Evolutionary conservation across 2,329 filamentous ascomycete species (phyloP), one percentile per base, ranked within the genome.

Genomic region (Fusarium mundagurra): DNA sequence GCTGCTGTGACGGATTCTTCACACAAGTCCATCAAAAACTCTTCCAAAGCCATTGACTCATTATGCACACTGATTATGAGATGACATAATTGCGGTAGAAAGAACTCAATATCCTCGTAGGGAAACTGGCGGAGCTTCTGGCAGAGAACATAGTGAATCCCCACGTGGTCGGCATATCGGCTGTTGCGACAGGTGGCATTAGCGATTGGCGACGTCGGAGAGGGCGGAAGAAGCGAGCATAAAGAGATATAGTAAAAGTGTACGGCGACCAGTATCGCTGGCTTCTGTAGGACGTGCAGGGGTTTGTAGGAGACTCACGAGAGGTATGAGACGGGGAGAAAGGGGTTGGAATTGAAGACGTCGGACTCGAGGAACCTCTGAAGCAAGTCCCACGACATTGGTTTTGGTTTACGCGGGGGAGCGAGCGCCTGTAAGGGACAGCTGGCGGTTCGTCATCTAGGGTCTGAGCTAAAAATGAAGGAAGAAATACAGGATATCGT

Each of bases 41-140:
- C 94, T 84, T 96, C 94, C 83, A 96, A 84, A 55, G 94, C 94
- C 93, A 96, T 95, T 76, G 93, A 96, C 86, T 96, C 94, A 84
- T 96, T 96, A 86, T 96, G 91, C 82, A 96, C 90, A 83, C 93
- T 95, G 80, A 96, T 93, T 84, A 95, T 91, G 73, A 96, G 91
- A 85, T 96, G 94, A 82, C 94, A 96, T 86, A 96, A 86, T 86
- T 94, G 93, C 72, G 94, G 94, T 57, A 96, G 89, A 87, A 96
- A 96, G 91, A 96, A 96, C 84, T 96, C 94, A 82, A 96, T 95
- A 84, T 96, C 93, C 86, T 95, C 93, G 85, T 96, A 96, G 74
- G 92, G 93, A 81, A 96, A 96, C 83, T 94, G 93, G 81, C 94
- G 93, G 81, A 96, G 88, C 89, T 96, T 96, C 79, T 92, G 93